Conservation (phyloP, 1,284 basidiomycete genomes). For the Cutaneotrichosporon sp. region DNA sequence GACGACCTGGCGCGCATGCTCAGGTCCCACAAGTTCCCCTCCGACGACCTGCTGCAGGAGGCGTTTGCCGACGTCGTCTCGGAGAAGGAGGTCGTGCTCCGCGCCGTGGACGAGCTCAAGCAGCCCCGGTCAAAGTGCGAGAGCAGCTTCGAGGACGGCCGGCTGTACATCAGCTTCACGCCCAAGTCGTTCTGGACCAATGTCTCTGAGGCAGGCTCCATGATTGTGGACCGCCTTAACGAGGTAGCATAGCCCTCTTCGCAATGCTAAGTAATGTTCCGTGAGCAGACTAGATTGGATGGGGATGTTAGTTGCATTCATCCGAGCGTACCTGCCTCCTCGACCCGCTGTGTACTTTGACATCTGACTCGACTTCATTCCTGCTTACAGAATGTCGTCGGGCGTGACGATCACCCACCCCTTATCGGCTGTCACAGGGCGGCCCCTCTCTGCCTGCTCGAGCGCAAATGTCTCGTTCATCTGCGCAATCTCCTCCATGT, state of each 20-base stretch:
- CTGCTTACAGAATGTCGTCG: background rate
- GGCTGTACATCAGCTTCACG: conserved; percentile 7
- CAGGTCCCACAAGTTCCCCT: conserved; percentile 5
- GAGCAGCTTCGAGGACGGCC: conserved; percentile 7
- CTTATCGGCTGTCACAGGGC: background rate
- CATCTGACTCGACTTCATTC: too few species aligned
- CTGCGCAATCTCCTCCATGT: background rate
- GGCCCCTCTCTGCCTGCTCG: background rate
- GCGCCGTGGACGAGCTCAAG: background rate
- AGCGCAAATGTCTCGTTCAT: background rate
- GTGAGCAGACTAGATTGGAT: too few species aligned
- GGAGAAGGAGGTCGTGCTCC: conserved; percentile 7
- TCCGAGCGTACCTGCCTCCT: too few species aligned
- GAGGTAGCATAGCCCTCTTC: background rate
- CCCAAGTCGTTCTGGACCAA: conserved; percentile 1
- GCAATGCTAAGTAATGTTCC: too few species aligned
- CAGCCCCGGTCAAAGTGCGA: background rate
- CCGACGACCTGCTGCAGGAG: conserved; percentile 17
- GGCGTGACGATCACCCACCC: background rate
- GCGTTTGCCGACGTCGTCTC: conserved; percentile 13
- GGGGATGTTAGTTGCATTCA: too few species aligned
- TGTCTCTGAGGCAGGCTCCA: background rate
- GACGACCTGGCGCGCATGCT: background rate
- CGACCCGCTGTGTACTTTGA: too few species aligned
- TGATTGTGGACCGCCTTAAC: background rate